A percentile compares a stretch with the other conserved stretches of the same genome.
Conservation (phyloP, 2,329 filamentous ascomycete genomes). For the Blastomyces gilchristii region DNA sequence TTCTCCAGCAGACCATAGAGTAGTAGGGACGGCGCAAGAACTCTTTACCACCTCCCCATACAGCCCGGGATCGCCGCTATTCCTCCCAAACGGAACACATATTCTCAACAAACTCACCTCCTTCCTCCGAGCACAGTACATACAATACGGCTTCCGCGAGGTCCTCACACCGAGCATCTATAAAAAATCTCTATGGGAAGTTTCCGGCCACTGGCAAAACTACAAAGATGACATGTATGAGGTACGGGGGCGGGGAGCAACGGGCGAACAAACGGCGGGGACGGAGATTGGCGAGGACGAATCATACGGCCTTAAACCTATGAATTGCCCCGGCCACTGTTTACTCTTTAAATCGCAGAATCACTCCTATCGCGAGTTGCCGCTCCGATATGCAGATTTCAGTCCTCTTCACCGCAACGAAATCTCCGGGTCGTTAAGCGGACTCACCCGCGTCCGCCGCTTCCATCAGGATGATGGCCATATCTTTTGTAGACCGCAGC, state of each 20-base stretch:
- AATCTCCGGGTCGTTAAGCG: conserved; percentile 67
- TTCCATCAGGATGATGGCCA: conserved; percentile 90
- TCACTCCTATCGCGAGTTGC: conserved; percentile 68
- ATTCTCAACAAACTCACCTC: conserved; percentile 75
- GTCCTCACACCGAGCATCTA: conserved; percentile 86
- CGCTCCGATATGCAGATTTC: conserved; percentile 78
- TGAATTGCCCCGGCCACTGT: conserved; percentile 89
- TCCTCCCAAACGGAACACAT: conserved; percentile 68
- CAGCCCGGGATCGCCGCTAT: conserved; percentile 76
- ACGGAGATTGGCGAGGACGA: conserved; percentile 49
- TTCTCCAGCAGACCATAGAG: conserved; percentile 41
- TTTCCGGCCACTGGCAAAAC: conserved; percentile 78
- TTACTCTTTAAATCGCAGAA: conserved; percentile 66
- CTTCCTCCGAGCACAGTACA: conserved; percentile 75
- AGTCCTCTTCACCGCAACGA: conserved; percentile 81
- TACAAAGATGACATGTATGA: conserved; percentile 90
- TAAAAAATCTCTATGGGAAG: conserved; percentile 77
- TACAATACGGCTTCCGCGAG: conserved; percentile 75
- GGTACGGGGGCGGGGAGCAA: conserved; percentile 48
- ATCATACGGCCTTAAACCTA: conserved; percentile 77
- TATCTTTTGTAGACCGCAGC: conserved; percentile 72
- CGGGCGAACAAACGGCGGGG: conserved; percentile 30
- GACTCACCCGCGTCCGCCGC: conserved; percentile 70
- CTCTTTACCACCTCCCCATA: conserved; percentile 71
- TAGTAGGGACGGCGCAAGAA: conserved; percentile 49